phyloP scores from a whole-genome alignment of 306 rosid genomes.

The Luffa aegyptiaca region DNA sequence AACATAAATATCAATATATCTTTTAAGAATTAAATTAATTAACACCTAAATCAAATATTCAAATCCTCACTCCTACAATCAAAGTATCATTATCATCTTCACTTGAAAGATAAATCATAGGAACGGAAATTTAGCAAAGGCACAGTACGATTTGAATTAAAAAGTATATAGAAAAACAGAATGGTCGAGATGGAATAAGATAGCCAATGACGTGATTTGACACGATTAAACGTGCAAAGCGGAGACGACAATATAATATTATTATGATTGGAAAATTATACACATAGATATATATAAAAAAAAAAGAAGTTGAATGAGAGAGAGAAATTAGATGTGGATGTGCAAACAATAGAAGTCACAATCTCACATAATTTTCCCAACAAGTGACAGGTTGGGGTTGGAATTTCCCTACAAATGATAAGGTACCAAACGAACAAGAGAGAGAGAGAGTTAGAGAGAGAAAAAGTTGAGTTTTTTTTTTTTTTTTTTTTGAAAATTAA shows the following conservation, averaged over 20 bases:
- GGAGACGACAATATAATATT: not conserved
- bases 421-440: slow-evolving; percentile 3
- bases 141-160: not conserved
- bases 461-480: not conserved
- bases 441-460: not conserved
- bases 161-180: not conserved
- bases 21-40: no score
- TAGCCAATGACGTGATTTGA: not conserved
- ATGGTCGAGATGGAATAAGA: not conserved
- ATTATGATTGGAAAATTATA: not conserved
- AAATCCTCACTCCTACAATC: no score
- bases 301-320: not conserved
- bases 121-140: not conserved
- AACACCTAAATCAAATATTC: no score
- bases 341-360: not conserved
- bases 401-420: slow-evolving; percentile 12
- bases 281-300: not conserved
- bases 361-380: slow-evolving; percentile 2
- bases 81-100: no score
- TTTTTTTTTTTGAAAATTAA: not conserved
- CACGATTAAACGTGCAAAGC: not conserved
- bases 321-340: not conserved
- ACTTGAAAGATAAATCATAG: no score
- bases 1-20: no score
- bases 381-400: slow-evolving; percentile 11